phyloP scores from a whole-genome alignment of 2,329 filamentous ascomycete genomes.

The Chalara sp. region DNA sequence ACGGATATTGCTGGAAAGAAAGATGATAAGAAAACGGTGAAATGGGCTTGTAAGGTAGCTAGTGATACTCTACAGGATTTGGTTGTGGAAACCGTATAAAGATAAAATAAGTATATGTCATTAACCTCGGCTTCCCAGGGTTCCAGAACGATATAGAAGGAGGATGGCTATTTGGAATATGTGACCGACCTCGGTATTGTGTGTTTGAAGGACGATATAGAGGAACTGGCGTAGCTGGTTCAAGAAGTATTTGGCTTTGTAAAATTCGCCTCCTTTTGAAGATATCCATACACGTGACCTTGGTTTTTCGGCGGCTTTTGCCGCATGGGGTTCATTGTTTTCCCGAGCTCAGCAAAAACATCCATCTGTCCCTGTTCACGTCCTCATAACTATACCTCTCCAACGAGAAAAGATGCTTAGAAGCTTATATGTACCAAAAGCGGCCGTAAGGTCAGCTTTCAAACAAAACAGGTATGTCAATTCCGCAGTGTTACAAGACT shows the following conservation, averaged over 20 bases:
- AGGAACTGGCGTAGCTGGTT: no score
- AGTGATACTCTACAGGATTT: slow-evolving; percentile 26
- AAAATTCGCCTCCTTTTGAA: no score
- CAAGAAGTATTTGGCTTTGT: no score
- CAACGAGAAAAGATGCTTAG: slow-evolving; percentile 46
- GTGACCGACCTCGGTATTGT: no score
- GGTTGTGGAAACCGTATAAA: neutral
- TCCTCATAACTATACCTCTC: slow-evolving; percentile 13
- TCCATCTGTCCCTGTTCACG: slow-evolving; percentile 4
- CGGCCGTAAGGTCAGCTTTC: slow-evolving; percentile 50
- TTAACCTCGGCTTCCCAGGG: no score
- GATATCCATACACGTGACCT: no score
- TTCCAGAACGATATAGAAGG: no score
- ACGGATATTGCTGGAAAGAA: slow-evolving; percentile 47
- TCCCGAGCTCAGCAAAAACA: slow-evolving; percentile 2
- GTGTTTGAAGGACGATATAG: no score
- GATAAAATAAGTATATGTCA: no score
- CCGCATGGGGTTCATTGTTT: no score
- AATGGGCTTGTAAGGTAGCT: slow-evolving; percentile 39
- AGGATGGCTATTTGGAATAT: no score
- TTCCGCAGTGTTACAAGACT: neutral
- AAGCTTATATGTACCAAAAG: slow-evolving; percentile 53
- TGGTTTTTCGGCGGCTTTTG: no score
- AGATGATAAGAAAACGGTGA: slow-evolving; percentile 40
- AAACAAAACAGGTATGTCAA: slow-evolving; percentile 43